A percentile compares a stretch with the other conserved stretches of the same genome.
Evolutionary conservation across 306 rosid genomes (phyloP).

Genomic region (Malus orientalis): DNA sequence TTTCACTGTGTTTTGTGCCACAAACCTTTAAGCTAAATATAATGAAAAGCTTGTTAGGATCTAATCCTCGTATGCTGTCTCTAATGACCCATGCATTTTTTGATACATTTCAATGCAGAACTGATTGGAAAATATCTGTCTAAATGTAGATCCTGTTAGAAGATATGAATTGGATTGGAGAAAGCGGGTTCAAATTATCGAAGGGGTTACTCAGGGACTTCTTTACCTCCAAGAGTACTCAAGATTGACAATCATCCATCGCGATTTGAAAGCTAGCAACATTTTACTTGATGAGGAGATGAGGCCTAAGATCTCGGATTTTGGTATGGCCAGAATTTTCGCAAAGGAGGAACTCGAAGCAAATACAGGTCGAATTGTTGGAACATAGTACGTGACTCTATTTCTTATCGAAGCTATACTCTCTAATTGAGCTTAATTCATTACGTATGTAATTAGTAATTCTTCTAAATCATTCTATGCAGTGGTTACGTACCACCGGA

Average conservation of each 20-base stretch:
- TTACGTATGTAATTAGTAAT: not conserved
- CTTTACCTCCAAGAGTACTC: slow-evolving; percentile 9
- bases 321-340: slow-evolving; percentile 29
- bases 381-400: slow-evolving; percentile 20
- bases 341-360: slow-evolving; percentile 18
- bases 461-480: not conserved
- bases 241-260: slow-evolving; percentile 17
- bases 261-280: slow-evolving; percentile 1
- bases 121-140: too few relatives aligned
- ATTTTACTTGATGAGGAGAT: slow-evolving; percentile 19
- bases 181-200: too few relatives aligned
- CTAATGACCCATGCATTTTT: not conserved
- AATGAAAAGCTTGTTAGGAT: not conserved
- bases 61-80: not conserved
- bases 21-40: not conserved
- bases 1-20: not conserved
- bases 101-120: too few relatives aligned
- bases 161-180: too few relatives aligned
- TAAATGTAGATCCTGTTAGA: too few relatives aligned
- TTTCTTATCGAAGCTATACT: not conserved
- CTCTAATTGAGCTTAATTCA: not conserved
- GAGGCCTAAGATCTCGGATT: slow-evolving; percentile 35
- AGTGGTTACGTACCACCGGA: slow-evolving; percentile 38
- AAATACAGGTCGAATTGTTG: slow-evolving; percentile 27
- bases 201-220: too few relatives aligned